A percentile compares a stretch with the other conserved stretches of the same genome.
Conservation (phyloP, 305 asterid genomes). For the Coffea humblotiana region DNA sequence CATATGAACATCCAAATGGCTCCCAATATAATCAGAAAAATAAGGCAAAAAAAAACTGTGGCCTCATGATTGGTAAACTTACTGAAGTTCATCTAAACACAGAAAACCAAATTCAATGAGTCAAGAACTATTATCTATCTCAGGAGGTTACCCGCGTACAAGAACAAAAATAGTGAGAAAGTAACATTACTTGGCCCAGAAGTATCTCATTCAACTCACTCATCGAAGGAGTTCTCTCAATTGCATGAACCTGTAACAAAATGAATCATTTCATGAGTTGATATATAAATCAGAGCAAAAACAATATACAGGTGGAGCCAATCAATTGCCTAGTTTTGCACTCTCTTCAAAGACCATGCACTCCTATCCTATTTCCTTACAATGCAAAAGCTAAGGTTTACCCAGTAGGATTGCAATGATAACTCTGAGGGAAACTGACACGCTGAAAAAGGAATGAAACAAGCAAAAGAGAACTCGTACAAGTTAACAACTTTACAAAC, state of each 20-base stretch:
- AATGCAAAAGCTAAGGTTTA: background rate
- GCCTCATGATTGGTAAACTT: background rate
- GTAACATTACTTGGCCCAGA: slow-evolving; percentile 79
- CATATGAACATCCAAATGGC: background rate
- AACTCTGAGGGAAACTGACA: background rate
- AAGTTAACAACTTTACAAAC: background rate
- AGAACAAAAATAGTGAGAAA: background rate
- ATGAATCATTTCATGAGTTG: slow-evolving; percentile 22
- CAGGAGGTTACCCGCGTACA: background rate
- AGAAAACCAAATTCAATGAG: background rate
- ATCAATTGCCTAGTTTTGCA: background rate
- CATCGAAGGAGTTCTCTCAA: slow-evolving; percentile 99
- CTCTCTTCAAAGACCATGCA: background rate
- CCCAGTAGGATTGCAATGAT: background rate
- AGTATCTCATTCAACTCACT: slow-evolving; percentile 97
- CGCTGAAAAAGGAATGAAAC: background rate
- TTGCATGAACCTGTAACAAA: slow-evolving; percentile 77
- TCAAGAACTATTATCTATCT: background rate
- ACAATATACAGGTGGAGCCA: background rate
- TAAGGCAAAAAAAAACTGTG: background rate
- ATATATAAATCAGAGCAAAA: background rate
- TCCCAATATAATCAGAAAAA: background rate
- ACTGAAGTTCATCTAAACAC: background rate
- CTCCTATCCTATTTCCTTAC: slow-evolving; percentile 5
- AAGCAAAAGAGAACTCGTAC: background rate